Conservation (phyloP, 108 stramenopile genomes). For the Pseudonitzschia multiseries region DNA sequence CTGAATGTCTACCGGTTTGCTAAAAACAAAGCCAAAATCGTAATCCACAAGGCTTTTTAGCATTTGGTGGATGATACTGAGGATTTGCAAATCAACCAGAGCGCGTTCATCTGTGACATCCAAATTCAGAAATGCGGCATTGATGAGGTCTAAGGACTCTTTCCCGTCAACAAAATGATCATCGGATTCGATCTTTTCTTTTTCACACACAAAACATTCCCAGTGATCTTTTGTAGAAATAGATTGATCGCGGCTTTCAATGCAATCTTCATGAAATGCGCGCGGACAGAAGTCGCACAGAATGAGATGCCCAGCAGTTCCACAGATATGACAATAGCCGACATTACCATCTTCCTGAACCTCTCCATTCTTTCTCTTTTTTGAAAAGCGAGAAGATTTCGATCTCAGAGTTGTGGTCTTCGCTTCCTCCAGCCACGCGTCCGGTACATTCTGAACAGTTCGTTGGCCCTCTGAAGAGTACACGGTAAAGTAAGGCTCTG, state of each 20-base stretch:
- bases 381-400: neutral
- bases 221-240: conserved; percentile 23
- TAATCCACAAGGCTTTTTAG: conserved; percentile 49
- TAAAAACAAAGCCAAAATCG: conserved; percentile 73
- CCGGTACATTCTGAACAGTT: conserved; percentile 16
- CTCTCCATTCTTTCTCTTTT: neutral
- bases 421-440: conserved; percentile 26
- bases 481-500: conserved; percentile 50
- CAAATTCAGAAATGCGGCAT: conserved; percentile 8
- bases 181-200: conserved; percentile 35
- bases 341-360: conserved; percentile 57
- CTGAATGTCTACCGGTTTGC: conserved; percentile 54
- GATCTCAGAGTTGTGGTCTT: neutral
- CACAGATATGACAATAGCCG: conserved; percentile 55
- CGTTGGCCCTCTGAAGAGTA: conserved; percentile 41
- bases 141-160: conserved; percentile 13
- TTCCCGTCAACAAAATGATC: conserved; percentile 34
- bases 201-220: conserved; percentile 49
- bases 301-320: conserved; percentile 42
- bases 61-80: conserved; percentile 52
- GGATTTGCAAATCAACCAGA: conserved; percentile 14
- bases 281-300: conserved; percentile 66
- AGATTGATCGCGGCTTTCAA: conserved; percentile 15
- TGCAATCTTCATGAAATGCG: conserved; percentile 54
- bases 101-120: conserved; percentile 2